These are phyloP conservation scores for Lenzites betulinus DNA, from an alignment of 768 basidiomycete genomes.

Conservation along the genomic window DNA sequence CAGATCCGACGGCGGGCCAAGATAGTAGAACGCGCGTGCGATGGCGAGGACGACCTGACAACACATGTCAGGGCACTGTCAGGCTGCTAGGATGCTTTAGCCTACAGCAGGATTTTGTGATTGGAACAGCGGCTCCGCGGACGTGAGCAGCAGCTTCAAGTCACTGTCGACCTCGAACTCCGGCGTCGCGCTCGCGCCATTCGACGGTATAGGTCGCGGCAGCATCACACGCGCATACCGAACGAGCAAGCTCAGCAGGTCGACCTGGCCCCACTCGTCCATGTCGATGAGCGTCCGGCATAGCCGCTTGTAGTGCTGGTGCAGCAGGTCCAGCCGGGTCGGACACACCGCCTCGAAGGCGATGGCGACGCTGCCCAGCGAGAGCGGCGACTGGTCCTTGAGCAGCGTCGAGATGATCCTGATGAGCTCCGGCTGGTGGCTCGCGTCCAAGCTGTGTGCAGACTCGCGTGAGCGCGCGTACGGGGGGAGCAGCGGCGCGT, in stretches of 20 bases:
- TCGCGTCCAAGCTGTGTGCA: constrained; percentile 63
- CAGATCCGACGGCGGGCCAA: constrained; percentile 57
- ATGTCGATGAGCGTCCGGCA: constrained; percentile 85
- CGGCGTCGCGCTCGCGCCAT: constrained; percentile 27
- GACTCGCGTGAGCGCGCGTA: constrained; percentile 13
- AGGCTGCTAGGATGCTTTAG: background rate
- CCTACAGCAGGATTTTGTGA: constrained; percentile 87
- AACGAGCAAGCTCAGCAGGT: constrained; percentile 73
- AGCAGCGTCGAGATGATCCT: constrained; percentile 63
- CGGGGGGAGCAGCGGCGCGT: constrained; percentile 4
- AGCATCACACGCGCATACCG: constrained; percentile 88
- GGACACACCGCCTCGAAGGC: constrained; percentile 91
- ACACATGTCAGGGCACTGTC: background rate
- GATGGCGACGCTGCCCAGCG: constrained; percentile 81
- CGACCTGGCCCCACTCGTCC: constrained; percentile 96
- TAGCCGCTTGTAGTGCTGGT: constrained; percentile 83
- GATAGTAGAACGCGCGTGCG: constrained; percentile 72
- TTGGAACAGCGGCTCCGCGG: constrained; percentile 76
- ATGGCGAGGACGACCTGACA: constrained; percentile 79
- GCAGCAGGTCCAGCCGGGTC: constrained; percentile 82
- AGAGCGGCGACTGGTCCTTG: constrained; percentile 80
- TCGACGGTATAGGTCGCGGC: constrained; percentile 51
- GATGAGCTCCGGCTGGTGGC: constrained; percentile 73
- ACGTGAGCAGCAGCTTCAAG: constrained; percentile 69
- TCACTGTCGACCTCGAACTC: constrained; percentile 76